Evolutionary conservation across 139 green algal genomes (phyloP), one percentile per base, ranked within the genome.

Genomic region (Microglena sp.): DNA sequence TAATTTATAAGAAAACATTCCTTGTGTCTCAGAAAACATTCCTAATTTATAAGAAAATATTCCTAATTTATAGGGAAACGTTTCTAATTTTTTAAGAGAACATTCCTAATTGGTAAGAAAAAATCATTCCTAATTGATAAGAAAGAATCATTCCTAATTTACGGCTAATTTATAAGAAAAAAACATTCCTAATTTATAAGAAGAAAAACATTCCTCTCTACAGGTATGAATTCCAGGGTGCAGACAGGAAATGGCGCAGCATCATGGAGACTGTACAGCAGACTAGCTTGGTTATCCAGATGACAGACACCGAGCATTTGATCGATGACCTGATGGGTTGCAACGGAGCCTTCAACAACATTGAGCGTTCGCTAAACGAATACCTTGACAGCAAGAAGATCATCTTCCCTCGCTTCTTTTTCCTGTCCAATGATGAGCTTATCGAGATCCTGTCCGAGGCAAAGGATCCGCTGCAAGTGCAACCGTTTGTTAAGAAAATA

Each of bases 331-430:
- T 90, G 40, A 54, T 75, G 1, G 81, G 83, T 55, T 73, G 60
- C 65, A 87, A 86, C 54, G 78, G 88, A 65, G 80, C 76, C 26
- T 69, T 92, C 35, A 80, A 92, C 68, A 67, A 77, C 5, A 72
- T 88, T 21, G 70, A 86, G 68, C 86, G 46, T 59, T 84, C 85
- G 62, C 73, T 92, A 32, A 79, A 89, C 67, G 84, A 86, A 28
- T 92, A 89, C 69, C 75, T 90, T 33, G 82, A 90, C 72, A 86
- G 77, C 43, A 90, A 92, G 80, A 72, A 82, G 35, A 82, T 82
- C 28, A 74, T 76, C 44, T 92, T 92, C 74, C 83, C 86, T 22
- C 54, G 80, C 50, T 84, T 84, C 61, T 84, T 77, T 66, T 84
- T 84, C 64, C 67, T 84, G n/a, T 84, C 78, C 32, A 83, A 86